Base-by-base conservation (phyloP, 495 filamentous ascomycete species). In the Acidomyces sp. region DNA sequence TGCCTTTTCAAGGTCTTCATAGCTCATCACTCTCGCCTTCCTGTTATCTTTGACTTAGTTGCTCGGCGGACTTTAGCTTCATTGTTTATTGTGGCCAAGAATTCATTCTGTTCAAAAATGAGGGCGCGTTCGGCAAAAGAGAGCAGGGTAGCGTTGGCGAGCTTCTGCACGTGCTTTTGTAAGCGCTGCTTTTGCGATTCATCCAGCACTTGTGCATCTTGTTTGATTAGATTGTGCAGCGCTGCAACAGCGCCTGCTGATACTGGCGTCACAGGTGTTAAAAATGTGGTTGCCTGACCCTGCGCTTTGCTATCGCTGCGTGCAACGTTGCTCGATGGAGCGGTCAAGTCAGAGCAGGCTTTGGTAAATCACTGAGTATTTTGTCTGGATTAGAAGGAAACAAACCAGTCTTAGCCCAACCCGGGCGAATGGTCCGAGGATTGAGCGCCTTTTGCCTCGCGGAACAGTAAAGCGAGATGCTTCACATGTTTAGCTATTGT, bases 11-110 rank as follows among this genome's bases (percentile, higher is more conserved):
- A 46, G 6, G 22, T 46, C 43, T 26, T 44, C 24, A 35, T 33
- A 46, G 21, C 43, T 46, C 43, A 46, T 46, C 22, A 48, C 44
- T 20, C 21, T 48, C 18, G 44, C 44, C 39, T 34, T 48, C 12
- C 39, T 45, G 43, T 17, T 6, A 48, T 28, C 19, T 18, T 21
- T 20, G 44, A 45, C 15, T 28, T 48, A 15, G 44, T 48, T 10
- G 28, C 34, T 17, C 44, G 40, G 5, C 44, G 44, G 27, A 15
- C 39, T 43, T 48, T 48, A 22, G 39, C 30, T 30, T 48, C 39
- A 26, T 43, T 48, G 15, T 48, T 48, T n/a, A 48, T 48, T 17
- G 17, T 45, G 29, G 23, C 5, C 17, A 48, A 34, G 39, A 44
- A 48, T 36, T 30, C 22, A 19, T 34, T 30, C 16, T 43, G 36